phyloP scores from a whole-genome alignment of 148 eudicot genomes.

The Selenicereus undatus region DNA sequence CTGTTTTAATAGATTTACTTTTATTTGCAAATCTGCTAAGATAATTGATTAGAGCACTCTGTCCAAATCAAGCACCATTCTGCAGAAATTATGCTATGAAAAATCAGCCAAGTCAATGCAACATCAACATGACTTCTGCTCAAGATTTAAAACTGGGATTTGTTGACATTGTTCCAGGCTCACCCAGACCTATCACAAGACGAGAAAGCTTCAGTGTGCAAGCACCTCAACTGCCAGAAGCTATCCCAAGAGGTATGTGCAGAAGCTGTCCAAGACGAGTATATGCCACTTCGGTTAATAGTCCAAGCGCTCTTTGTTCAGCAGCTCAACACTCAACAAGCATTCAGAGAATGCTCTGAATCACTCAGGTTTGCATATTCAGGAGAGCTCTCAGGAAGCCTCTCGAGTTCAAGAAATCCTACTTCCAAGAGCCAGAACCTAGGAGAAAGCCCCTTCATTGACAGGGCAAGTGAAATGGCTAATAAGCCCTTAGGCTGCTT shows the following conservation, averaged over 20 bases:
- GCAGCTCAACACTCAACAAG: constrained; percentile 78
- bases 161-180: constrained; percentile 35
- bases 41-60: background rate
- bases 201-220: constrained; percentile 66
- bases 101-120: background rate
- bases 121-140: background rate
- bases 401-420: constrained; percentile 51
- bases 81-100: background rate
- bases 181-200: constrained; percentile 68
- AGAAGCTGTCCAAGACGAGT: constrained; percentile 88
- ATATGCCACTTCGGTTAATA: constrained; percentile 85
- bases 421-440: constrained; percentile 51
- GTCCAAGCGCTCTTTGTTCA: constrained; percentile 90
- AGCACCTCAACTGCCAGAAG: constrained; percentile 74
- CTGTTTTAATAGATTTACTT: too few relatives aligned
- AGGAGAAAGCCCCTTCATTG: constrained; percentile 53
- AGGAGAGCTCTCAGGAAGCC: constrained; percentile 66
- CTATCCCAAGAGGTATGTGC: constrained; percentile 80
- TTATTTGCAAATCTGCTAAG: too few relatives aligned
- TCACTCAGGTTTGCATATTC: constrained; percentile 63
- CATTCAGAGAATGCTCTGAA: constrained; percentile 76
- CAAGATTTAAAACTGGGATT: background rate
- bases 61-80: background rate
- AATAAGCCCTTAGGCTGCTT: constrained; percentile 36
- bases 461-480: constrained; percentile 32